Conservation (phyloP, 306 rosid genomes). For the Medicago truncatula region MtrunA17r5.0-ANR NC_053044.1:32596501-32597000, state of each 20-base stretch:
- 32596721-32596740: too few relatives aligned
- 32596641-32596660: conserved; percentile 27
- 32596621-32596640: not conserved
- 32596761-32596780: too few relatives aligned
- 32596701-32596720: too few relatives aligned
- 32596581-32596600: not conserved
- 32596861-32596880: not conserved
- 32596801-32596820: conserved; percentile 29
- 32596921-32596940: too few relatives aligned
- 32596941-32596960: not conserved
- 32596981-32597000: too few relatives aligned
- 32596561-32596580: conserved; percentile 11
- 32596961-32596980: not conserved
- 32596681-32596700: conserved; percentile 25
- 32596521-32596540: too few relatives aligned
- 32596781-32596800: too few relatives aligned
- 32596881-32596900: conserved; percentile 16
- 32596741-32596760: too few relatives aligned
- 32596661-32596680: conserved; percentile 26
- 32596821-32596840: conserved; percentile 12
- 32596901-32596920: too few relatives aligned
- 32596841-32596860: not conserved
- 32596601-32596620: conserved; percentile 15
- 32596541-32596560: too few relatives aligned
- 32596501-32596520: too few relatives aligned